Percentiles rank a stretch among this genome's conserved stretches.
These are phyloP conservation scores for Thermothelomyces thermophilus DNA, from an alignment of 2,329 filamentous ascomycete species.

Conservation along the genomic window DNA sequence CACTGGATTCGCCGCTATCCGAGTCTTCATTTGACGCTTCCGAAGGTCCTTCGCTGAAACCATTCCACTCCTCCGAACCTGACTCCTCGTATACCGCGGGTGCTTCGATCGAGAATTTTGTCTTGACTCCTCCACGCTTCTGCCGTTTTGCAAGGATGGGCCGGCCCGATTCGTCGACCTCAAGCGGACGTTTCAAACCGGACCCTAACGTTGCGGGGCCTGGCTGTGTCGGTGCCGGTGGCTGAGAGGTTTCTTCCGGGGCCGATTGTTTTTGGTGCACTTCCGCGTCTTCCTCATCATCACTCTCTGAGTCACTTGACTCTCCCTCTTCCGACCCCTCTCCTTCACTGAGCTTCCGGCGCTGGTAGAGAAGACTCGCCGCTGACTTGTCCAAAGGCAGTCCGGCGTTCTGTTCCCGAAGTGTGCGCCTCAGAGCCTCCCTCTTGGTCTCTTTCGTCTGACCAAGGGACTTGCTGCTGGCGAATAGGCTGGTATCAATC, in stretches of 20 bases:
- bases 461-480: constrained; percentile 72
- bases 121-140: constrained; percentile 56
- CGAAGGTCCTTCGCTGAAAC: constrained; percentile 42
- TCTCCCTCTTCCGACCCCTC: constrained; percentile 24
- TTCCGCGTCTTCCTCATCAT: constrained; percentile 17
- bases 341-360: constrained; percentile 31
- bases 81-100: constrained; percentile 37
- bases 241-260: not conserved
- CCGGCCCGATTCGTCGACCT: constrained; percentile 69
- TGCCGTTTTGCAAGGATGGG: constrained; percentile 81
- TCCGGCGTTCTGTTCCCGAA: constrained; percentile 60
- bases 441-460: constrained; percentile 64
- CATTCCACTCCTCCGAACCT: constrained; percentile 52
- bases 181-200: constrained; percentile 81
- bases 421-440: constrained; percentile 56
- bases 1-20: constrained; percentile 27
- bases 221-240: constrained; percentile 11
- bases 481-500: constrained; percentile 74
- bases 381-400: constrained; percentile 48
- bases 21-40: constrained; percentile 22
- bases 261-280: constrained; percentile 4
- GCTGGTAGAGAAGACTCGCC: constrained; percentile 48
- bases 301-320: constrained; percentile 19
- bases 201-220: constrained; percentile 49
- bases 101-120: constrained; percentile 44